Evolutionary conservation across 2,329 filamentous ascomycete species (phyloP), one percentile per base, ranked within the genome.

Genomic region (Colletotrichum sp.): DNA sequence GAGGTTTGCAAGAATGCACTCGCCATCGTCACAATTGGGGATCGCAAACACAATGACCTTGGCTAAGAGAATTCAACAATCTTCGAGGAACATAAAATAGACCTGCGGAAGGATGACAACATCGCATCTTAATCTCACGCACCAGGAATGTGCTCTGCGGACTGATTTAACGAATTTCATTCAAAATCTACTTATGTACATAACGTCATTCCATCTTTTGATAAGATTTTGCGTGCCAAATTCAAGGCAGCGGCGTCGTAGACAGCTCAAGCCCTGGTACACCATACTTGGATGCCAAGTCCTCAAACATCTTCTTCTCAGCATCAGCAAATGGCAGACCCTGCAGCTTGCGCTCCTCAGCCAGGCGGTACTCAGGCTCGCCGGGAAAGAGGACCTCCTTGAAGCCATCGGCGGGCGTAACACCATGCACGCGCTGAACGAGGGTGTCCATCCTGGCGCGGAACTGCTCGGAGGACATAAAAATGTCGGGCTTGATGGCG

Each of bases 401-500:
- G 1, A 92, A 88, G 0, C 89, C 90, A 2, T 85, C 85, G 60
- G 89, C 89, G 81, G 86, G 91, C 4, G 91, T 89, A 0, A 86
- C 87, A 0, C 86, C 87, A 0, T 89, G 86, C 1, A 92, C 89
- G 10, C 86, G 82, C 69, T 89, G 84, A 77, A 92, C 90, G 2
- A 92, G 81, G 36, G 88, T 86, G 68, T 88, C 85, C 87, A 92
- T 91, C 10, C 93, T 85, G 65, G 88, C 87, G 39, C 90, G 91
- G 80, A 96, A 96, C 52, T 95, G 93, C 2, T 93, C 91, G 74
- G 93, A 77, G 67, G 87, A 88, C 89, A 96, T 91, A 77, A 96
- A 96, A 22, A 96, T 84, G 79, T 95, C 93, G 0, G 94, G 94
- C 80, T 94, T 94, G 78, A 96, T 90, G 22, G 90, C 93, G 3